Evolutionary conservation across 345 rosid species (phyloP), one percentile per base, ranked within the genome.

Genomic region (Physaria fendleri): DNA sequence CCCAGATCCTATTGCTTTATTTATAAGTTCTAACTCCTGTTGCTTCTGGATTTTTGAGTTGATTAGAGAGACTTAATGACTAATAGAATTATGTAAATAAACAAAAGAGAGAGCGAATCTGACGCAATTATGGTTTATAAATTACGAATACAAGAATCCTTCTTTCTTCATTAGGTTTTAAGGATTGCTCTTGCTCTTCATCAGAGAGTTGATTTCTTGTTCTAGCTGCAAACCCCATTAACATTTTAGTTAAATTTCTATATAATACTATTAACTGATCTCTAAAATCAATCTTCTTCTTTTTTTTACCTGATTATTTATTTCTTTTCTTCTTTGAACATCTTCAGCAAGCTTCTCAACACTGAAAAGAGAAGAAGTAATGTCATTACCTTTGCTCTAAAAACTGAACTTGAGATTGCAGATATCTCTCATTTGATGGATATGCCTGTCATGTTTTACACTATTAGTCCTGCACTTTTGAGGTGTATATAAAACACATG

Each of bases 371-470:
- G 28, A 30, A 52, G 5, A 34, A 51, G 47, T 37, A 13, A 27
- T 17, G 40, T 2, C 29, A 69, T 54, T 84, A 92, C 98, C 93
- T 86, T 65, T 80, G 85, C 66, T 86, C 93, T 49, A 92, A 78
- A 64, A 69, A 55, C 30, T 61, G 44, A 78, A 83, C 71, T 68
- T 80, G 84, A 55, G 83, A 73, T 59, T 78, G 87, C 48, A 88
- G 68, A 60, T 88, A 87, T 72, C 64, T 86, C 68, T 88, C 96
- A 71, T 74, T 80, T 24, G 74, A 41, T 59, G 83, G 75, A 57
- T 76, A 60, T 23, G 67, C 32, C 96, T 91, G 73, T n/a, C 7
- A 20, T 43, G 44, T 24, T 52, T 27, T 5, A 17, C 25, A 38
- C 20, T 52, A 22, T 52, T 44, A 59, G 28, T 49, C 30, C 2